Percentiles rank a stretch among this genome's conserved stretches.
Evolutionary conservation across 208 protist genomes (phyloP).

Genomic region (Crithidia sp.): DNA sequence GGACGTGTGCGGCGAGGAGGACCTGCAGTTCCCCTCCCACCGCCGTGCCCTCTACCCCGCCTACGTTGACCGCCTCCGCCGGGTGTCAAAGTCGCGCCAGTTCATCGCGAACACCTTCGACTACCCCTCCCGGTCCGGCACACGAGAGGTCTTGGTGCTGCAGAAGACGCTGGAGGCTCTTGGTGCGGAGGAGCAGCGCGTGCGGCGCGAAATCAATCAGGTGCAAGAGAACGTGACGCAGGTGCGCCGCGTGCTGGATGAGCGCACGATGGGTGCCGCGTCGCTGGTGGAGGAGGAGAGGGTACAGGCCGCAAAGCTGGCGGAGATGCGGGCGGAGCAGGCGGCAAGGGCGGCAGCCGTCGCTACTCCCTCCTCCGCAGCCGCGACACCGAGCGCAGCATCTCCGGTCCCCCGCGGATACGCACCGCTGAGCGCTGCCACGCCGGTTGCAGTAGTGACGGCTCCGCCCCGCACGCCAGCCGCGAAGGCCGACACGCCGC

Average conservation of each 20-base stretch:
- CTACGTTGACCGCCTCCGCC: conserved; percentile 38
- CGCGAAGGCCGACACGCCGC: background rate
- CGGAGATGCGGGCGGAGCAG: conserved; percentile 7
- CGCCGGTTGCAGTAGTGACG: background rate
- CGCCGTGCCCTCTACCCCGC: conserved; percentile 41
- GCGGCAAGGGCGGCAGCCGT: background rate
- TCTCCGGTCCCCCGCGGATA: background rate
- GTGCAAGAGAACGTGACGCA: conserved; percentile 27
- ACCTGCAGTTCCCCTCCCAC: conserved; percentile 63
- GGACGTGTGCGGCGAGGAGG: conserved; percentile 60
- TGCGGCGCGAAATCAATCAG: conserved; percentile 18
- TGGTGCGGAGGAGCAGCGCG: conserved; percentile 21
- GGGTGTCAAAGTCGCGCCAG: conserved; percentile 23
- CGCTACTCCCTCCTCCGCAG: background rate
- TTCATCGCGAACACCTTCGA: conserved; percentile 53
- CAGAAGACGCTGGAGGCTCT: conserved; percentile 49
- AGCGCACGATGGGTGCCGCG: conserved; percentile 38
- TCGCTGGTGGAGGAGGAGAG: conserved; percentile 24
- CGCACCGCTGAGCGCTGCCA: conserved; percentile 2
- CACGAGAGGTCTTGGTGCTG: conserved; percentile 58
- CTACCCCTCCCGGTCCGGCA: conserved; percentile 55
- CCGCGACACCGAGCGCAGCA: background rate
- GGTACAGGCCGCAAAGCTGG: conserved; percentile 5
- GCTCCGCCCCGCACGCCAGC: background rate
- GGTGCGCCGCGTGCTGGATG: conserved; percentile 38